phyloP scores from a whole-genome alignment of 805 yeast genomes.

The Sugiyamaella qingdaonensis region DNA sequence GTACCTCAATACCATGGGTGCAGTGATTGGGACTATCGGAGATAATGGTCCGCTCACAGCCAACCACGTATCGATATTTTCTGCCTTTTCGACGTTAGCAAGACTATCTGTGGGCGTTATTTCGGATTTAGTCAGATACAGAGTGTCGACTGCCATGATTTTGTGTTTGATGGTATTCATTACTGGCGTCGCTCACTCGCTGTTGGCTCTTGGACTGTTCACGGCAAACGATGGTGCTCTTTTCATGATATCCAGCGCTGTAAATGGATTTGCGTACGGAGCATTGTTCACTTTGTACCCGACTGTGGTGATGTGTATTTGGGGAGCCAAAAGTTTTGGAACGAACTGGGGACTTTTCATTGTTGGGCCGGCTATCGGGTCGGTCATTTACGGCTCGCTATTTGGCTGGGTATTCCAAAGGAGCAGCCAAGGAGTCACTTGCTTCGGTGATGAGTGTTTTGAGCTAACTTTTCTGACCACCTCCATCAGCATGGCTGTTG shows the following conservation, averaged over 20 bases:
- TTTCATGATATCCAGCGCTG: slow-evolving; percentile 37
- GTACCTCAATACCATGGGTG: slow-evolving; percentile 78
- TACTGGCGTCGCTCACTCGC: slow-evolving; percentile 37
- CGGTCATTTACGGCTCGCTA: slow-evolving; percentile 60
- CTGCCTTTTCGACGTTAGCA: slow-evolving; percentile 64
- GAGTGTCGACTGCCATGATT: slow-evolving; percentile 27
- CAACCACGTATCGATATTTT: slow-evolving; percentile 51
- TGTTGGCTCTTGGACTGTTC: slow-evolving; percentile 27
- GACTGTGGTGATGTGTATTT: slow-evolving; percentile 71
- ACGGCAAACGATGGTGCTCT: slow-evolving; percentile 20
- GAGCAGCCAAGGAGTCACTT: slow-evolving; percentile 35
- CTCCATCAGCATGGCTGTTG: slow-evolving; percentile 24
- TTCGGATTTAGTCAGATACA: slow-evolving; percentile 53
- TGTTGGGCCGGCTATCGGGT: slow-evolving; percentile 83
- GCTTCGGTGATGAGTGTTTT: slow-evolving; percentile 24
- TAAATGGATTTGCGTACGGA: slow-evolving; percentile 74
- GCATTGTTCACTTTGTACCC: slow-evolving; percentile 84
- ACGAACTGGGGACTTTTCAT: slow-evolving; percentile 90
- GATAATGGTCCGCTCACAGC: slow-evolving; percentile 23
- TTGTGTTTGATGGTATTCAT: slow-evolving; percentile 31
- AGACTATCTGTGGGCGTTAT: slow-evolving; percentile 63
- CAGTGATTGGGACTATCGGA: slow-evolving; percentile 46
- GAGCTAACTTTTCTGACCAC: slow-evolving; percentile 27
- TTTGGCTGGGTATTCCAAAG: slow-evolving; percentile 54
- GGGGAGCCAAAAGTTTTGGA: slow-evolving; percentile 88